A percentile compares a stretch with the other conserved stretches of the same genome.
Evolutionary conservation across 768 basidiomycete genomes (phyloP).

Genomic region (Auricularia heimuer): DNA sequence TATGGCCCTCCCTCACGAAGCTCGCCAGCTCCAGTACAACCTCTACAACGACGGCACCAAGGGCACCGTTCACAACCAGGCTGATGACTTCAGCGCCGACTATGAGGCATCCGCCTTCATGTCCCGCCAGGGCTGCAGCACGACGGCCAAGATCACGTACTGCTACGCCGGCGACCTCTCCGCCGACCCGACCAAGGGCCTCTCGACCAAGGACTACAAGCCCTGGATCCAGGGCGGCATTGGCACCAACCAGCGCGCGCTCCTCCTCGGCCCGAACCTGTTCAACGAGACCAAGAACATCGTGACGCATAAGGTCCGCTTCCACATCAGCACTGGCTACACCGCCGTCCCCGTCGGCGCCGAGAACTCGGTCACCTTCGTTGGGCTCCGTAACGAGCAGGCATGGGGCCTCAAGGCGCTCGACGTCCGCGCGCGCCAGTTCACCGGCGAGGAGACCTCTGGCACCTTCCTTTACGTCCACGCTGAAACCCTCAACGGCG

Average conservation of each 20-base stretch:
- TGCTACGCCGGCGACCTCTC: background rate
- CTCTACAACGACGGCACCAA: background rate
- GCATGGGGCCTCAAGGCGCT: background rate
- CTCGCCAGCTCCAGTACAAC: background rate
- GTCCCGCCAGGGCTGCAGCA: background rate
- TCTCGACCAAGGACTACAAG: background rate
- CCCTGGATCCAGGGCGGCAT: background rate
- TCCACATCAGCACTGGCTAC: constrained; percentile 1
- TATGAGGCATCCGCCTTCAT: background rate
- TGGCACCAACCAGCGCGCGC: background rate
- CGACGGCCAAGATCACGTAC: background rate
- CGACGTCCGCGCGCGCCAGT: background rate
- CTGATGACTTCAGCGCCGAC: background rate
- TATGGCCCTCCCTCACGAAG: background rate
- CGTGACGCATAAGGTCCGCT: background rate
- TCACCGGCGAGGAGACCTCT: background rate
- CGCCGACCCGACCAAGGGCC: background rate
- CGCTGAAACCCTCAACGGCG: background rate
- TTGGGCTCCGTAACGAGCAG: background rate
- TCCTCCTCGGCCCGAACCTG: background rate
- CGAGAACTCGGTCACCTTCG: background rate
- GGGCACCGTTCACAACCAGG: background rate
- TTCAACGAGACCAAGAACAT: background rate
- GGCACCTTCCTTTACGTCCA: background rate
- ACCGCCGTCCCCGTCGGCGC: background rate